Conservation (phyloP, 2,329 filamentous ascomycete species). For the Pseudocercospora musae region DNA sequence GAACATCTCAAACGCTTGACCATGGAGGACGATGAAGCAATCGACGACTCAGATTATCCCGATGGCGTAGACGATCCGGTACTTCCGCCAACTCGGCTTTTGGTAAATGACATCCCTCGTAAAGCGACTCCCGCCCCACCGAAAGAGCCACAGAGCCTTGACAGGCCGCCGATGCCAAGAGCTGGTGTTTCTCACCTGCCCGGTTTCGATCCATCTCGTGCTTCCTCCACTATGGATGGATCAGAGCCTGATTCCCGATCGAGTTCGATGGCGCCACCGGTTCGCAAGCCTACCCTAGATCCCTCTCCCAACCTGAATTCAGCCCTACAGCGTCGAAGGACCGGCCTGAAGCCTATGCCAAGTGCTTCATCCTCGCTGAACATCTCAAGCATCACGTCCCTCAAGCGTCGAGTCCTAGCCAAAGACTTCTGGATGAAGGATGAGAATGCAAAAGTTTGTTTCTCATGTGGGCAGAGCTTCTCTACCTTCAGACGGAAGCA, state of each 20-base stretch:
- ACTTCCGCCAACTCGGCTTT: neutral
- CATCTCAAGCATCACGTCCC: slow-evolving; percentile 49
- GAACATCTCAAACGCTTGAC: slow-evolving; percentile 9
- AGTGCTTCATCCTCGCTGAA: slow-evolving; percentile 9
- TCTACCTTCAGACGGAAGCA: slow-evolving; percentile 94
- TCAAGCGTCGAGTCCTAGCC: slow-evolving; percentile 82
- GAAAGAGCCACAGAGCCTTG: slow-evolving; percentile 10
- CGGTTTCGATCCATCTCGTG: slow-evolving; percentile 44
- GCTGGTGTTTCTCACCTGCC: slow-evolving; percentile 49
- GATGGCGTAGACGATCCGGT: slow-evolving; percentile 13
- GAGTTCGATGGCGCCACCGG: slow-evolving; percentile 20
- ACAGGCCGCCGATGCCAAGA: slow-evolving; percentile 39
- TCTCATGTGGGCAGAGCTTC: slow-evolving; percentile 84
- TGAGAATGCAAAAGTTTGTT: slow-evolving; percentile 96
- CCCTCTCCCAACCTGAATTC: slow-evolving; percentile 31
- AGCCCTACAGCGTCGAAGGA: slow-evolving; percentile 27
- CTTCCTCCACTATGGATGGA: slow-evolving; percentile 46
- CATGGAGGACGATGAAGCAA: slow-evolving; percentile 17
- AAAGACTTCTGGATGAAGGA: slow-evolving; percentile 97
- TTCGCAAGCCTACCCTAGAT: slow-evolving; percentile 16
- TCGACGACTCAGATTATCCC: slow-evolving; percentile 26
- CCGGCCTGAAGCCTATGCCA: slow-evolving; percentile 21
- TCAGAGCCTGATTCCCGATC: slow-evolving; percentile 28
- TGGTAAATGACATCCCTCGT: neutral
- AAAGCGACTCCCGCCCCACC: slow-evolving; percentile 16